Base-by-base conservation (phyloP, 2,329 filamentous ascomycete species). In the Colletotrichum filicis region DNA sequence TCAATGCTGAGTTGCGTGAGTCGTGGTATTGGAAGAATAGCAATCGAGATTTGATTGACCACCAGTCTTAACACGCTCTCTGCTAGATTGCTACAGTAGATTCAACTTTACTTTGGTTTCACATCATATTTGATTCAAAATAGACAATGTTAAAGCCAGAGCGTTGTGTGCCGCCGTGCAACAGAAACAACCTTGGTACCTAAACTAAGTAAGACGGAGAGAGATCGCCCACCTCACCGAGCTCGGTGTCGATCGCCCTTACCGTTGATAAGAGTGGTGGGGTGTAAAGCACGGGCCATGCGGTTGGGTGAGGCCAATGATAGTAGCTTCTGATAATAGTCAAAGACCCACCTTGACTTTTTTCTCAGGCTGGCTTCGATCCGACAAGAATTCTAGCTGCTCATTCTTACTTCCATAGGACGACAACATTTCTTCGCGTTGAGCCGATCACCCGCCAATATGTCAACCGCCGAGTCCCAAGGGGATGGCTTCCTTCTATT, bases 401-500 rank as follows among this genome's bases (percentile, higher is more conserved):
- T 55, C 19, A 46, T 2, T 30, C n/a, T 56, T 32, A 30, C 28
- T 58, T 63, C 42, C 16, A 22, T 28, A 63, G 49, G 56, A 71
- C 71, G 71, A 57, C 66, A 66, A 66, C 28, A 66, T 46, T 57
- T 9, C 52, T 66, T 19, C 24, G 60, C 65, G 55, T 55, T 28
- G 56, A 28, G 42, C 46, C 24, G 58, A 37, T 60, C 28, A 28
- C 49, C 79, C 80, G 85, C 81, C 14, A 64, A 53, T 19, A 74
- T 73, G 73, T 73, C 73, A 37, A 30, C 73, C 19, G 26, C 24
- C 28, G 73, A 66, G n/a, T 53, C 66, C 3, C 71, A 62, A 42
- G 66, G 62, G 12, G 87, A 87, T 37, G 92, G 91, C 75, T 97
- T 95, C 79, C 87, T 88, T 16, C 84, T 93, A 68, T 88, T 97